Conservation (phyloP, 163 green algal species). For the Coccomyxa subellipsoidea region DNA sequence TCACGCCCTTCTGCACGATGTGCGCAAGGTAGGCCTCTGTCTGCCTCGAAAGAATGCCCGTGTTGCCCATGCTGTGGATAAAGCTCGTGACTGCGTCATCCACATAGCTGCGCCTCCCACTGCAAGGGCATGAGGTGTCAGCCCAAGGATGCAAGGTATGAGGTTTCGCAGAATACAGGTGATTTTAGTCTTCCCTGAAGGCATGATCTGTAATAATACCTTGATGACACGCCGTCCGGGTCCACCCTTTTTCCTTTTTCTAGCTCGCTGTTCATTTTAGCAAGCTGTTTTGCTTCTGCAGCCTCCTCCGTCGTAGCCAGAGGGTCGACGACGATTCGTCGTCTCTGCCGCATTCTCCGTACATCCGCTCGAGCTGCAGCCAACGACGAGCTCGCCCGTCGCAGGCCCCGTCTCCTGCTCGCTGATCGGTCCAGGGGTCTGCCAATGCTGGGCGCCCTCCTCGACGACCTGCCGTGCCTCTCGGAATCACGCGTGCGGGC, state of each 20-base stretch:
- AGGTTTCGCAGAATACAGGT: background rate
- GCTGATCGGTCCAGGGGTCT: background rate
- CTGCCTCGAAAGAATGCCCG: constrained; percentile 24
- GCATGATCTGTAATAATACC: background rate
- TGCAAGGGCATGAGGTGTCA: background rate
- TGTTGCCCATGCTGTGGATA: constrained; percentile 33
- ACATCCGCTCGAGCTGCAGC: background rate
- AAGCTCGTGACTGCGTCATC: constrained; percentile 7
- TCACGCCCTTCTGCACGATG: constrained; percentile 29
- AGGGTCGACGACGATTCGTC: background rate
- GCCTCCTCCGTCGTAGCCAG: background rate
- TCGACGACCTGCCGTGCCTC: background rate
- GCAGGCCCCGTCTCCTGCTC: background rate
- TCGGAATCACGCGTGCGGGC: background rate
- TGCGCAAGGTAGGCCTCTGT: constrained; percentile 22
- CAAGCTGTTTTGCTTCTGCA: background rate
- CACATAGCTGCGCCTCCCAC: background rate
- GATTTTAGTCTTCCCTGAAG: too few relatives aligned
- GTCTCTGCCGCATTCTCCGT: background rate
- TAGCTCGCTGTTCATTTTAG: background rate
- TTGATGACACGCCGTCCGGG: background rate
- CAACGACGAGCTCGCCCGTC: background rate
- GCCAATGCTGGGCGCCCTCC: background rate
- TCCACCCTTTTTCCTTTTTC: background rate
- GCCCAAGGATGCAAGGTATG: background rate